Percentiles rank a stretch among this genome's conserved stretches.
Conservation (phyloP, 2,329 filamentous ascomycete genomes). For the Neurospora crassa region DNA sequence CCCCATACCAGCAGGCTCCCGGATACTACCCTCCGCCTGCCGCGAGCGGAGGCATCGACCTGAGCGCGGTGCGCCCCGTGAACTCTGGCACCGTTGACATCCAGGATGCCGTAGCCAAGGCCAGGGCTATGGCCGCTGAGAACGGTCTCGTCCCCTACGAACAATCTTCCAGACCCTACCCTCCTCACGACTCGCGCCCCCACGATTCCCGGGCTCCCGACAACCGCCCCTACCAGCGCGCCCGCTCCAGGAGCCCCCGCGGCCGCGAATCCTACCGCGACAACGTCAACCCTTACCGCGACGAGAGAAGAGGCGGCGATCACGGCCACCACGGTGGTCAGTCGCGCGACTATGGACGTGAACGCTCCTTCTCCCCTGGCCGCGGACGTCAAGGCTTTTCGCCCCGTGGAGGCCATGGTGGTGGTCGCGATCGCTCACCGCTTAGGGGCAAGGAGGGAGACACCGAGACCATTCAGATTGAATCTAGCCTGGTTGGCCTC, state of each 20-base stretch:
- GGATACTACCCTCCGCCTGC: conserved; percentile 51
- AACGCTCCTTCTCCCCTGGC: conserved; percentile 58
- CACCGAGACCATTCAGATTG: conserved; percentile 75
- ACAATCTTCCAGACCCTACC: conserved; percentile 37
- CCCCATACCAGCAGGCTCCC: conserved; percentile 11
- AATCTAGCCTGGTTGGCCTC: conserved; percentile 76
- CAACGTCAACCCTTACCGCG: conserved; percentile 73
- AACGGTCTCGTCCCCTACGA: conserved; percentile 61
- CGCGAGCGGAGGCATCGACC: conserved; percentile 65
- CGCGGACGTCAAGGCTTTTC: conserved; percentile 45
- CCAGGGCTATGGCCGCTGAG: conserved; percentile 71
- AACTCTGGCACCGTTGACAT: conserved; percentile 68
- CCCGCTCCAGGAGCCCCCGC: conserved; percentile 65
- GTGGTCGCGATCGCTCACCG: conserved; percentile 62
- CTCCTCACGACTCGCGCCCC: conserved; percentile 20
- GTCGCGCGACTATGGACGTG: conserved; percentile 46
- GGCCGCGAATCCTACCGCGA: conserved; percentile 66
- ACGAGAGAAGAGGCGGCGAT: conserved; percentile 67
- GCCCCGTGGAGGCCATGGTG: conserved; percentile 42
- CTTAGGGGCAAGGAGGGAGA: conserved; percentile 59
- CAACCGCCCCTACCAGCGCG: conserved; percentile 50
- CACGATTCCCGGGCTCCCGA: conserved; percentile 35
- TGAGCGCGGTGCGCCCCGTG: conserved; percentile 70
- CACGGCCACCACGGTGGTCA: conserved; percentile 53
- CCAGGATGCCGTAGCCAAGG: conserved; percentile 75